Base-by-base conservation (phyloP, 2,329 filamentous ascomycete species). In the Penicillium griseofulvum region DNA sequence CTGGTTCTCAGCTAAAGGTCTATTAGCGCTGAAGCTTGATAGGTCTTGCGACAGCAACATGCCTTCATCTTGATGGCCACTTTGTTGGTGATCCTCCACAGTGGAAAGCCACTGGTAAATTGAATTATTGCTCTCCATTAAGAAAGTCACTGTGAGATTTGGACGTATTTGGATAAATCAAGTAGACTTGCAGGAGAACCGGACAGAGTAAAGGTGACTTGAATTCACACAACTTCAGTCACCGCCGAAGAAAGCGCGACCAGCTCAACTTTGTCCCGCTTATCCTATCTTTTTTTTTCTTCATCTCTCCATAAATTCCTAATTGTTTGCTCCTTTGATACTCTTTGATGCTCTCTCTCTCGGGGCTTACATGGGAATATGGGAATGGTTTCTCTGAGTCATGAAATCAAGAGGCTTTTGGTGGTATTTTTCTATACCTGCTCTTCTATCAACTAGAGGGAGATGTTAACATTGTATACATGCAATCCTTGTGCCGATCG, bases 51-150 rank as follows among this genome's bases (percentile, higher is more conserved):
- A 33, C 28, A 42, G 31, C 10, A 39, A 34, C 36, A 26, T 48
- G 14, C 43, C 46, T 49, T 4, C 37, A 46, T 54, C 38, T 19
- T 50, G 38, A 5, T 37, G 3, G 10, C n/a, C 7, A 33, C 19
- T 22, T 14, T 33, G 52, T n/a, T 43, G 26, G 3, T 31, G 39
- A 3, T 41, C 14, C 12, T 50, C 19, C 41, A 63, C 47, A 12
- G 29, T 52, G 29, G 53, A 50, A 42, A 65, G 43, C 63, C 63
- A 65, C 39, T 38, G 56, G 4, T 61, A 43, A n/a, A 65, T 61
- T 39, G 38, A 22, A 34, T 14, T 19, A 16, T 52, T 37, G 5
- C 10, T 17, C 11, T 55, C 50, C 56, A 61, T 61, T 6, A 26
- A 22, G 12, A 11, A 24, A 26, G 16, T 5, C 8, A 14, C 5